These are phyloP conservation scores for Niebla homalea DNA, from an alignment of 495 filamentous ascomycete genomes.

Conservation along the genomic window DNA sequence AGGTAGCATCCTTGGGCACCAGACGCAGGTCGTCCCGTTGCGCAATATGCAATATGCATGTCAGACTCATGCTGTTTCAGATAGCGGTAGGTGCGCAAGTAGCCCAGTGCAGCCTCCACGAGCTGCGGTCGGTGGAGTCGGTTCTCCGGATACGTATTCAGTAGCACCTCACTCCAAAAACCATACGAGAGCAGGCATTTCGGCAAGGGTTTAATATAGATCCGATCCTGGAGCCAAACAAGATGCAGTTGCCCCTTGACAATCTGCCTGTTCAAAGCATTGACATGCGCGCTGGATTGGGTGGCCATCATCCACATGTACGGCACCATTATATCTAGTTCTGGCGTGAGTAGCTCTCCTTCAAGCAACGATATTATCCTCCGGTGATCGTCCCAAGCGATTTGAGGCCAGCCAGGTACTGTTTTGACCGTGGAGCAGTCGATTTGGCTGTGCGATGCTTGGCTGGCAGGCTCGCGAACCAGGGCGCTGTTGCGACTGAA, in stretches of 20 bases:
- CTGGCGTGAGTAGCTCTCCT: constrained; percentile 4
- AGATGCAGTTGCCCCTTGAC: constrained; percentile 37
- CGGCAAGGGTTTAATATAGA: constrained; percentile 46
- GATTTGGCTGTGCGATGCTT: too few species aligned
- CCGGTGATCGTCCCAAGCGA: too few species aligned
- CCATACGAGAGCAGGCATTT: constrained; percentile 29
- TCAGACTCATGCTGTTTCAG: constrained; percentile 30
- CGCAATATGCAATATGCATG: constrained; percentile 24
- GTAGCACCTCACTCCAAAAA: constrained; percentile 32
- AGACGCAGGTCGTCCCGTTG: constrained; percentile 17
- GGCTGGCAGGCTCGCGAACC: too few species aligned
- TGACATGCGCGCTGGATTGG: constrained; percentile 15
- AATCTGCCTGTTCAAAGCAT: constrained; percentile 27
- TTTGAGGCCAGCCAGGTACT: too few species aligned
- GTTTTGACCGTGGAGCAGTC: too few species aligned
- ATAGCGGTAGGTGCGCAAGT: constrained; percentile 25
- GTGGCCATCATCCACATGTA: constrained; percentile 27
- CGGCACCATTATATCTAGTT: constrained; percentile 7
- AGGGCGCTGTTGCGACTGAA: too few species aligned
- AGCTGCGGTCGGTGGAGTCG: background rate
- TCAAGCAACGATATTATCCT: too few species aligned
- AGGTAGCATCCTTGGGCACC: constrained; percentile 17
- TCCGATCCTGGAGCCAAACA: constrained; percentile 34
- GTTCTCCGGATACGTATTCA: background rate
- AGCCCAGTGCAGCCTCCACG: constrained; percentile 23